These are phyloP conservation scores for Crucibulum laeve DNA, from an alignment of 768 basidiomycete genomes.

Conservation along the genomic window DNA sequence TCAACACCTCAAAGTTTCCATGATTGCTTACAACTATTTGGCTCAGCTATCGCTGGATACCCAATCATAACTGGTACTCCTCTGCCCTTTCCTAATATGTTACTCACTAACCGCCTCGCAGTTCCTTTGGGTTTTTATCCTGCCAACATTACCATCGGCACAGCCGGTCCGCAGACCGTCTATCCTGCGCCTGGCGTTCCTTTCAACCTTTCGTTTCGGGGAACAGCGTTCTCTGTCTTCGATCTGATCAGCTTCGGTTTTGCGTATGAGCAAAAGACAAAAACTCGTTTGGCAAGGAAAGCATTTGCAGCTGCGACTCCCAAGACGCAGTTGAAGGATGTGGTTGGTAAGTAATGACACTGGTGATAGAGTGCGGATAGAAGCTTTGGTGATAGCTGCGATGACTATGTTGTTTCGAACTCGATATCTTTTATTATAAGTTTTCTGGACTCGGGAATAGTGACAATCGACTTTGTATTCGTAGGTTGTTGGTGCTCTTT, in stretches of 20 bases:
- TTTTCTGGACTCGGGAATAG: too few species aligned
- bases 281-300: conserved; percentile 40
- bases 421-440: too few species aligned
- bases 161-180: conserved; percentile 36
- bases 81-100: not conserved
- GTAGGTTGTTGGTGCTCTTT: too few species aligned
- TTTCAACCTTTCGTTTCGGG: conserved; percentile 58
- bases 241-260: conserved; percentile 53
- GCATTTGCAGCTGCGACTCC: conserved; percentile 54
- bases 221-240: conserved; percentile 58
- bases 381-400: too few species aligned
- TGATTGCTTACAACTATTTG: too few species aligned
- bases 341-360: conserved; percentile 25
- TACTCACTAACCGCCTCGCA: conserved; percentile 8
- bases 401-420: too few species aligned
- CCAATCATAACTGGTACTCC: conserved; percentile 58
- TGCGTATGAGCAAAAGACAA: conserved; percentile 64
- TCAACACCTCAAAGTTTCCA: too few species aligned
- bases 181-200: conserved; percentile 55
- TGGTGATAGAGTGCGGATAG: too few species aligned
- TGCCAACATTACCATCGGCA: conserved; percentile 31
- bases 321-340: conserved; percentile 40
- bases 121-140: conserved; percentile 63
- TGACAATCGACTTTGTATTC: too few species aligned
- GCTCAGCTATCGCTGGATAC: conserved; percentile 62